Base-by-base conservation (phyloP, 2,329 filamentous ascomycete genomes). In the Hymenoscyphus fructigenus region DNA sequence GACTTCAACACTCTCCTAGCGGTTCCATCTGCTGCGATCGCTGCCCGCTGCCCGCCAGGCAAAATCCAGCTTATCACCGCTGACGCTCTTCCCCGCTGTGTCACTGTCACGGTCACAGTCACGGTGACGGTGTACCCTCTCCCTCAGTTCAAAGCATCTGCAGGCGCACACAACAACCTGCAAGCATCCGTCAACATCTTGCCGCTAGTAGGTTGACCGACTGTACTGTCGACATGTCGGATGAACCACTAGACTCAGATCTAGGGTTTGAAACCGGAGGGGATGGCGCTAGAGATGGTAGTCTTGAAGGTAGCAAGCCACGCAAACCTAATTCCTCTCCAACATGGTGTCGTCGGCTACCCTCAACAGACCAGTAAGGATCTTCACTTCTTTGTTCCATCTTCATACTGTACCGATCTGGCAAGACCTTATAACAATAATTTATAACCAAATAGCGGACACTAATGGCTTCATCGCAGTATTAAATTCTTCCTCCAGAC, bases 401-500 rank as follows among this genome's bases (percentile, higher is more conserved):
- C 14, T 14, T 9, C 23, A 23, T 23, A 14, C 10, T 5, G 14
- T 23, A 14, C 23, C 9, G 5, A 53, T 26, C 44, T 26, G 9
- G 47, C 47, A 23, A 26, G 12, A 14, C 47, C 9, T 23, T 12
- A 14, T 50, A n/a, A 50, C 9, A 23, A 9, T 3, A 9, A 23
- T 9, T 14, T 23, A 14, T 53, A 5, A 9, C n/a, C 14, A 26
- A 53, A 5, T 23, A 10, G 20, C 20, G 26, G 47, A 23, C 14
- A 14, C 47, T 53, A 53, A 53, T 26, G 3, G n/a, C 47, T 53
- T 53, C 47, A 7, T 26, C 20, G 23, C 20, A 53, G 47, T 23
- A 53, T 62, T 28, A 50, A 57, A 57, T 50, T 62, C 2, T 62
- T 62, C 17, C 32, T 57, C 6, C 23, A n/a, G 3, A 36, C 23